These are phyloP conservation scores for Yarrowia deformans DNA, from an alignment of 805 yeast species.

Conservation along the genomic window DNA sequence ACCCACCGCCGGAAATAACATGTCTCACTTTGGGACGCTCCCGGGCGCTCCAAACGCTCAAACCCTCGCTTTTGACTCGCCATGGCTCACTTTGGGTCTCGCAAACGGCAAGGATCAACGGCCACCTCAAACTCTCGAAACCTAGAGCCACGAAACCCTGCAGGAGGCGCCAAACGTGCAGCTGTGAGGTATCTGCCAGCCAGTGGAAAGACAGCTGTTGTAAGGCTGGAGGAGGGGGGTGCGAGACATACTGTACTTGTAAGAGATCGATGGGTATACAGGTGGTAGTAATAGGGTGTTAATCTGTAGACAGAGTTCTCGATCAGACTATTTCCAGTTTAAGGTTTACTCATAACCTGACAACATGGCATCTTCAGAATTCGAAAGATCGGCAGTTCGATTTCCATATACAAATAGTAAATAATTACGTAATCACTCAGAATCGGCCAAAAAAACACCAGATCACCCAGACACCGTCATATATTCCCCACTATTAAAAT, in stretches of 20 bases:
- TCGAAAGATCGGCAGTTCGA: not conserved
- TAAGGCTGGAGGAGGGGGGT: not conserved
- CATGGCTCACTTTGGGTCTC: not conserved
- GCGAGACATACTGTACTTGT: no score
- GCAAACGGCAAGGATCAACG: constrained; percentile 1
- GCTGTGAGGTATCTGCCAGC: not conserved
- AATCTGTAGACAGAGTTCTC: no score
- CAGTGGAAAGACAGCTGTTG: not conserved
- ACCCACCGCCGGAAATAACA: constrained; percentile 18
- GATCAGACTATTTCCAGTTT: no score
- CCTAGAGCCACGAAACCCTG: not conserved
- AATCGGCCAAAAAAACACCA: not conserved
- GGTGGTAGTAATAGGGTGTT: no score
- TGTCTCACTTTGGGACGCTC: not conserved
- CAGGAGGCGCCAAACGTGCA: constrained; percentile 18
- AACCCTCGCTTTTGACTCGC: not conserved
- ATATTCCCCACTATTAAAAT: no score
- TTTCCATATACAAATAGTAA: not conserved
- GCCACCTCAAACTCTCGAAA: not conserved
- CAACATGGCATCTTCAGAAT: no score
- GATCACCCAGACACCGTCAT: not conserved
- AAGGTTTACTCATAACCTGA: no score
- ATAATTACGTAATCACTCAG: not conserved
- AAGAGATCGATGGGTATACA: no score
- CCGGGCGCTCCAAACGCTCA: no score